Base-by-base conservation (phyloP, 192 early-diverging fungal species). In the Coemansia sp. region DNA sequence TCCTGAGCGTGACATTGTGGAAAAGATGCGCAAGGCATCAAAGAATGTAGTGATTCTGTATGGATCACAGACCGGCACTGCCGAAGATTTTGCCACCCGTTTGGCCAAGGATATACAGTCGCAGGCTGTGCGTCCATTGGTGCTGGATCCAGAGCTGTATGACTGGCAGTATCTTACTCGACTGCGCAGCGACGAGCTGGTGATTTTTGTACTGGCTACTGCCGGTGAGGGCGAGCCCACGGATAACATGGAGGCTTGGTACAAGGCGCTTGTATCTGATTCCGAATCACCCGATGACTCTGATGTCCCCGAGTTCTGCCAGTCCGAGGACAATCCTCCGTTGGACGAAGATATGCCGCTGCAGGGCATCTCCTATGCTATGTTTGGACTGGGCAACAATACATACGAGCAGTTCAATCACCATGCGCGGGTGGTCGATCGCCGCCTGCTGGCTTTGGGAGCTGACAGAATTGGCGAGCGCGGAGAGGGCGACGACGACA, bases 31-130 rank as follows among this genome's bases (percentile, higher is more conserved):
- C 62, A 76, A 70, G 32, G 71, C 69, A 1, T 87, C 84, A 62
- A 88, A 90, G 62, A 85, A 89, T 56, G 86, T 94, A 28, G 86
- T 95, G 32, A 78, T 95, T 31, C 94, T 99, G 68, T 99, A 94
- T 67, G 97, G 97, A 51, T 96, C 94, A 22, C 97, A 99, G 82
- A 99, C 97, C 7, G 97, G 97, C 58, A 99, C 97, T 7, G 97
- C 95, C 49, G 97, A 99, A 81, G 97, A 99, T 68, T 94, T 97
- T 81, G 95, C 97, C 51, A 84, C 85, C 26, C 92, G 95, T 48
- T 69, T 96, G 56, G 90, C 88, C 64, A 94, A 95, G 62, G 95
- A 97, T 63, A 72, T 75, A 26, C 72, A 74, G 50, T 81, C 78
- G 48, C 87, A 86, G 32, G 83, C 85, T 9, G 76, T 99, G 30